Conservation (phyloP, 2,329 filamentous ascomycete genomes). For the Uncinocarpus reesii region DNA sequence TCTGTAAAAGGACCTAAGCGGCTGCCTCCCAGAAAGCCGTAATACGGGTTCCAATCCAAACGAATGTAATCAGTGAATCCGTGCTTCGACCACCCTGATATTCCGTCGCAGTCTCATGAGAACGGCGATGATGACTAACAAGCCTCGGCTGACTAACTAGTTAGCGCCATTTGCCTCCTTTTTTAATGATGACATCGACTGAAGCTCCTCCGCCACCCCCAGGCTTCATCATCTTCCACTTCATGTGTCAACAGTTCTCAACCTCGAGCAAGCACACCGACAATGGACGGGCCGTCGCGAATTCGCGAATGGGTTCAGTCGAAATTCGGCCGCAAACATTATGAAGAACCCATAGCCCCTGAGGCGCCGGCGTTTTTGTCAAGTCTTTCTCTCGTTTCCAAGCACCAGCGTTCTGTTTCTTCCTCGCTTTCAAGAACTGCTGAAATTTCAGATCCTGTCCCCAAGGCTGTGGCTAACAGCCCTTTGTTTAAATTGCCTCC, state of each 20-base stretch:
- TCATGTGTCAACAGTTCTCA: not conserved
- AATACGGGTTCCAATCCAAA: not conserved
- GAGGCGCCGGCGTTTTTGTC: not conserved
- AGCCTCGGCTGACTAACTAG: not conserved
- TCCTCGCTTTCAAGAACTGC: not conserved
- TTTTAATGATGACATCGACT: not conserved
- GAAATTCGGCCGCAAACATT: not conserved
- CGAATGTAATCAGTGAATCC: no score
- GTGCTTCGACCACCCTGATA: no score
- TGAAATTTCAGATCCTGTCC: not conserved
- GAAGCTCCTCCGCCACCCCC: not conserved
- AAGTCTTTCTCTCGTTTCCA: not conserved
- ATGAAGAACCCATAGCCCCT: not conserved
- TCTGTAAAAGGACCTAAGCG: no score
- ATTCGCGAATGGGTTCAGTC: not conserved
- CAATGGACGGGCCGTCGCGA: not conserved
- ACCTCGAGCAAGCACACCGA: not conserved
- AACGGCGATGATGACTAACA: no score
- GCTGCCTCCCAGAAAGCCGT: not conserved
- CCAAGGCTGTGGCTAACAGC: not conserved
- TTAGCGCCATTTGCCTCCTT: not conserved
- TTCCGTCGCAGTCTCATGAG: no score
- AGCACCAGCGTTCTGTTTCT: not conserved
- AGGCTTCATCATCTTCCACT: not conserved
- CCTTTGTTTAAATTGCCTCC: constrained; percentile 19